Percentiles rank a stretch among this genome's conserved stretches.
Conservation (phyloP, 202 grass and related monocot species). For the Panicum hallii region DNA sequence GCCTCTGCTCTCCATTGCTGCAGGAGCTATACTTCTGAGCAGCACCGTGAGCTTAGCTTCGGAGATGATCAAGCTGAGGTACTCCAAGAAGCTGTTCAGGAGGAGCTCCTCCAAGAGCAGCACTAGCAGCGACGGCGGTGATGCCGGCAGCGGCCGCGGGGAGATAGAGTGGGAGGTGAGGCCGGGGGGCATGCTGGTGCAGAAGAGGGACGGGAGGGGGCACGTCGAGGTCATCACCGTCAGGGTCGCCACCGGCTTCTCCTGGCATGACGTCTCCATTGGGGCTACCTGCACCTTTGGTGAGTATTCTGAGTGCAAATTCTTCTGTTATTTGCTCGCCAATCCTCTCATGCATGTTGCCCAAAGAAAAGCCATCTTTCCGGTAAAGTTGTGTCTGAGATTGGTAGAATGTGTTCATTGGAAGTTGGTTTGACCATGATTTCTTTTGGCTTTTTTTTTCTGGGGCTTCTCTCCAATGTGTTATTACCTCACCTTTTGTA, state of each 20-base stretch:
- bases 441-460: neutral
- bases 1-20: neutral
- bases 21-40: neutral
- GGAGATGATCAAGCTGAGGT: constrained; percentile 84
- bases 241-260: constrained; percentile 69
- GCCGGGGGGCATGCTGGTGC: constrained; percentile 90
- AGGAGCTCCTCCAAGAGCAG: constrained; percentile 80
- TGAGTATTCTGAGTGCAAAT: constrained; percentile 32
- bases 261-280: constrained; percentile 77
- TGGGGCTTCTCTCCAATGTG: neutral
- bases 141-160: constrained; percentile 21
- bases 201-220: constrained; percentile 71
- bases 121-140: constrained; percentile 21
- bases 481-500: constrained; percentile 14
- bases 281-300: constrained; percentile 83
- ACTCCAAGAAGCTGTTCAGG: constrained; percentile 90
- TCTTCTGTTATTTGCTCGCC: neutral
- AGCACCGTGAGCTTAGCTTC: neutral
- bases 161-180: constrained; percentile 93
- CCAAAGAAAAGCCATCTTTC: neutral
- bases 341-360: neutral
- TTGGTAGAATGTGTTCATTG: constrained; percentile 12
- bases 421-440: neutral
- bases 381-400: neutral
- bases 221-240: constrained; percentile 63